Base-by-base conservation (phyloP, 257 asterid genomes). In the Lithospermum erythrorhizon region DNA sequence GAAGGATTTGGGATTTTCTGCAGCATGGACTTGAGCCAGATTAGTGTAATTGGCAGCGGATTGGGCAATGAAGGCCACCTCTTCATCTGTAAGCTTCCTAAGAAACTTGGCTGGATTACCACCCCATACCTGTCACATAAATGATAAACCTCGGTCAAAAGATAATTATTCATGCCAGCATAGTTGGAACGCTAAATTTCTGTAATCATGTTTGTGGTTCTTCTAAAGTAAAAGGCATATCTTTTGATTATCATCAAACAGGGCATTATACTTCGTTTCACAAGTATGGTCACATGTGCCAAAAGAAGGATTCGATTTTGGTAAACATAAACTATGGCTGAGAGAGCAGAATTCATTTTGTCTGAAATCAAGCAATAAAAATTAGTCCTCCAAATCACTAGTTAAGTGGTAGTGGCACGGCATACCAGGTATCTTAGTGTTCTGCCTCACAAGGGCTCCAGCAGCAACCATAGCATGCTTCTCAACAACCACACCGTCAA, bases 391-490 rank as follows among this genome's bases (percentile, higher is more conserved):
- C 2, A 3, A 27, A 27, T 27, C 6, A 35, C 54, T 24, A 21
- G 45, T 41, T 22, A 19, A 22, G 68, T 30, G 54, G 59, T 49
- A 25, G 19, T 18, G 56, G 20, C 20, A 65, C 16, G 3, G 19
- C 64, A 15, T 72, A 72, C 83, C 76, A 19, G 81, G 82, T 20
- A 60, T 71, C 70, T 86, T 81, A 0, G 89, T 81, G 66, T 84
- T 75, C 76, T 86, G 97, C 72, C 87, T 82, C 65, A 89, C 94
- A 64, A 89, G 95, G 24, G 97, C 67, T 51, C 95, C 97, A 0
- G 97, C 95, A 72, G 91, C 94, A 72, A 89, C 95, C 94, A 89
- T 89, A 70, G 91, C 83, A 70, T 84, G 87, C 67, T 82, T 89
- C 67, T 84, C 97, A 19, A 86, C 86, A 67, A 81, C 90, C 25